phyloP scores from a whole-genome alignment of 2,329 filamentous ascomycete genomes.

The Fusarium sp. region DNA sequence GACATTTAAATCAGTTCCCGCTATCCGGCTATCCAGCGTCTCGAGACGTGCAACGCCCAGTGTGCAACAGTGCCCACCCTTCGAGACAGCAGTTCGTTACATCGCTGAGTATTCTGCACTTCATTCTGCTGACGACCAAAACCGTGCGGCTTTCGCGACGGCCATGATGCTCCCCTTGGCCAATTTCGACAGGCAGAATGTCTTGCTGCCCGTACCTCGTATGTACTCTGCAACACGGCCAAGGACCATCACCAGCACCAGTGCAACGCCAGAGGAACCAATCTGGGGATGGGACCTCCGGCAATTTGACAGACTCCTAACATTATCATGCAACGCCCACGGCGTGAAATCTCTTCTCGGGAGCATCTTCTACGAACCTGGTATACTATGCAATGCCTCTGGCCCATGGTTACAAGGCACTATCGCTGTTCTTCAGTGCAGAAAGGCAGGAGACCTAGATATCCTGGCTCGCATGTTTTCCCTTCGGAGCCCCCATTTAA shows the following conservation, averaged over 20 bases:
- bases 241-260: not conserved
- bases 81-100: not conserved
- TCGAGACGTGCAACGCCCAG: not conserved
- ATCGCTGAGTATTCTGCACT: not conserved
- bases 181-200: not conserved
- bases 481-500: not conserved
- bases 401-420: constrained; percentile 6
- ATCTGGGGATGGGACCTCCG: not conserved
- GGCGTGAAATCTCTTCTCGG: not conserved
- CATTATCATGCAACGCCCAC: not conserved
- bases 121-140: constrained; percentile 1
- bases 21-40: not conserved
- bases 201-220: not conserved
- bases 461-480: not conserved
- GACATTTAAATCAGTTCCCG: not conserved
- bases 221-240: not conserved
- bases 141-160: not conserved
- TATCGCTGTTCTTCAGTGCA: not conserved
- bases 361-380: constrained; percentile 4
- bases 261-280: not conserved
- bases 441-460: not conserved
- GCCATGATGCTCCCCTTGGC: not conserved
- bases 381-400: not conserved
- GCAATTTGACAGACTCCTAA: constrained; percentile 3
- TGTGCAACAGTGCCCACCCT: not conserved